These are phyloP conservation scores for Saccharomyces kudriavzevii DNA, from an alignment of 805 yeast genomes.

Conservation along the genomic window DNA sequence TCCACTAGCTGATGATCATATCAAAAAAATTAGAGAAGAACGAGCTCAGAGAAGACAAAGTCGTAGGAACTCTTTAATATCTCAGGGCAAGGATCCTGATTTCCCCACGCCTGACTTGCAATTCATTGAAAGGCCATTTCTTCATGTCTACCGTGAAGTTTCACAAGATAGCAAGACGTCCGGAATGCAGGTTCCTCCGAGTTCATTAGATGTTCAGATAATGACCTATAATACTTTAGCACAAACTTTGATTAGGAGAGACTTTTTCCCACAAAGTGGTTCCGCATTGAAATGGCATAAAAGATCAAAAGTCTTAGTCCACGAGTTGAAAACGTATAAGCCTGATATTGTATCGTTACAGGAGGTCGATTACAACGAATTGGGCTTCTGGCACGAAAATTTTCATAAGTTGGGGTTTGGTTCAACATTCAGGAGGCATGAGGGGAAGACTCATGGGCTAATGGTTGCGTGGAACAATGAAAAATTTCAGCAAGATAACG, in stretches of 20 bases:
- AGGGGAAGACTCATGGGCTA: slow-evolving; percentile 71
- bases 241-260: slow-evolving; percentile 71
- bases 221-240: slow-evolving; percentile 81
- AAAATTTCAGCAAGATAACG: slow-evolving; percentile 40
- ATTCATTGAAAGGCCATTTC: slow-evolving; percentile 50
- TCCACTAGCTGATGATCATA: slow-evolving; percentile 5
- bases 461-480: slow-evolving; percentile 50
- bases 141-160: slow-evolving; percentile 17
- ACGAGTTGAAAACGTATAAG: slow-evolving; percentile 57
- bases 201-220: slow-evolving; percentile 35
- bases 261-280: slow-evolving; percentile 71
- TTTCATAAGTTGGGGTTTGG: slow-evolving; percentile 46
- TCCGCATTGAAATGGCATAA: slow-evolving; percentile 67
- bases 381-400: slow-evolving; percentile 54
- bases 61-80: slow-evolving; percentile 29
- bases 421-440: slow-evolving; percentile 45
- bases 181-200: slow-evolving; percentile 1
- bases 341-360: slow-evolving; percentile 76
- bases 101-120: slow-evolving; percentile 32
- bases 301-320: slow-evolving; percentile 54
- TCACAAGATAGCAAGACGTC: slow-evolving; percentile 1
- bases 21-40: slow-evolving; percentile 21
- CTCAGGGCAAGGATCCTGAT: slow-evolving; percentile 40
- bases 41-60: slow-evolving; percentile 38
- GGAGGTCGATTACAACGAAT: slow-evolving; percentile 70